These are phyloP conservation scores for Coelastrella sp. DNA, from an alignment of 139 green algal genomes.

Conservation along the genomic window DNA sequence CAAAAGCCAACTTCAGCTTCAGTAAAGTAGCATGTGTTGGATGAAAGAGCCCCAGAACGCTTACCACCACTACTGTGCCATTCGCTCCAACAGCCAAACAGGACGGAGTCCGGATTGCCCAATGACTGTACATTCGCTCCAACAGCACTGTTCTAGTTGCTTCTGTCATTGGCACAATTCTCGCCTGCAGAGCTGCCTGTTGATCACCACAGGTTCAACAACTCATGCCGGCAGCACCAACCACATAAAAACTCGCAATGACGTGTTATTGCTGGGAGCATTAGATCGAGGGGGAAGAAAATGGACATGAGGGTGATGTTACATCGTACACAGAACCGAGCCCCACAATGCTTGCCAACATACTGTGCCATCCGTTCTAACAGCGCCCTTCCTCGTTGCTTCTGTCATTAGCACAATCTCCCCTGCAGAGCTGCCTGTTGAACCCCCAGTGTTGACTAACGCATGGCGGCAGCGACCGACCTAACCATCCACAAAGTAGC, in stretches of 20 bases:
- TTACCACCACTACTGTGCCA: constrained; percentile 66
- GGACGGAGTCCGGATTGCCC: no score
- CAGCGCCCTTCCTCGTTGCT: constrained; percentile 50
- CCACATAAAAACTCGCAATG: background rate
- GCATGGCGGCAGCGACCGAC: constrained; percentile 74
- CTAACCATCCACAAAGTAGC: constrained; percentile 28
- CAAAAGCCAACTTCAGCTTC: no score
- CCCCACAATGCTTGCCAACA: constrained; percentile 44
- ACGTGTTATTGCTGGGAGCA: no score
- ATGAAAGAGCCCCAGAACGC: background rate
- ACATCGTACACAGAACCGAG: background rate
- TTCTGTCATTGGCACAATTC: constrained; percentile 63
- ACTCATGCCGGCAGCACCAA: constrained; percentile 73
- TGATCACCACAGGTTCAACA: constrained; percentile 66
- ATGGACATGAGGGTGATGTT: background rate
- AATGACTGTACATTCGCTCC: no score
- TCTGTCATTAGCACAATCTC: constrained; percentile 64
- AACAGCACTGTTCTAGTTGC: constrained; percentile 50
- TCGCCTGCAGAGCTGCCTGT: constrained; percentile 26
- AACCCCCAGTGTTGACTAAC: constrained; percentile 63
- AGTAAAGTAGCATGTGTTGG: no score
- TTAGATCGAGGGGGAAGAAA: no score
- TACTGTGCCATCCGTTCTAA: constrained; percentile 57
- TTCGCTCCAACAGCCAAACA: constrained; percentile 55
- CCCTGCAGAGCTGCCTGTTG: background rate